Conservation (phyloP, 2,329 filamentous ascomycete species). For the Aspergillus flavus region DNA sequence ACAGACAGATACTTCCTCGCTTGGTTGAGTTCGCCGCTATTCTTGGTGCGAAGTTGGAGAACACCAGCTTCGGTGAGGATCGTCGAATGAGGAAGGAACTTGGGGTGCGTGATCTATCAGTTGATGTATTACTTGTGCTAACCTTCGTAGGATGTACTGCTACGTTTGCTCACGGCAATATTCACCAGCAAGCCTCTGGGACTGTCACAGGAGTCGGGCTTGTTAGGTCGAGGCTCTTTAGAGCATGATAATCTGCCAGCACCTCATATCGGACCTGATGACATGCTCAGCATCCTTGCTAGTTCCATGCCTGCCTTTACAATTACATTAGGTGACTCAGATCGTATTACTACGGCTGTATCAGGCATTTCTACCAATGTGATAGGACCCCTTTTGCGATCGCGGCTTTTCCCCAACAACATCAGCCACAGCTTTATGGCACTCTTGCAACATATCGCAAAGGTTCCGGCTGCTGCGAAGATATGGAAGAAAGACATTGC, state of each 20-base stretch:
- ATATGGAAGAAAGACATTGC: slow-evolving; percentile 89
- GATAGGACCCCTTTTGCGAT: slow-evolving; percentile 77
- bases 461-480: slow-evolving; percentile 79
- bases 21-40: slow-evolving; percentile 87
- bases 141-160: slow-evolving; percentile 73
- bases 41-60: slow-evolving; percentile 92
- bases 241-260: slow-evolving; percentile 42
- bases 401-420: slow-evolving; percentile 84
- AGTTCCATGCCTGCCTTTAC: slow-evolving; percentile 77
- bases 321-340: slow-evolving; percentile 80
- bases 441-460: slow-evolving; percentile 75
- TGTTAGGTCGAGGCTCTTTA: slow-evolving; percentile 44
- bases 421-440: slow-evolving; percentile 71
- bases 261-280: slow-evolving; percentile 61
- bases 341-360: slow-evolving; percentile 77
- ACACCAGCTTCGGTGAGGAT: slow-evolving; percentile 96
- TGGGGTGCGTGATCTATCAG: slow-evolving; percentile 61
- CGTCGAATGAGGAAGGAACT: slow-evolving; percentile 87
- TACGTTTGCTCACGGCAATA: slow-evolving; percentile 84
- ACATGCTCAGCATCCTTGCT: slow-evolving; percentile 78
- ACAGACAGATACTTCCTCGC: slow-evolving; percentile 84
- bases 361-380: slow-evolving; percentile 81
- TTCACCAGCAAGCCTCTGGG: slow-evolving; percentile 86
- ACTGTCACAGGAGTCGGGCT: slow-evolving; percentile 61
- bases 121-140: slow-evolving; percentile 17